Conservation (phyloP, 306 rosid species). For the Carpinus viminea region DNA sequence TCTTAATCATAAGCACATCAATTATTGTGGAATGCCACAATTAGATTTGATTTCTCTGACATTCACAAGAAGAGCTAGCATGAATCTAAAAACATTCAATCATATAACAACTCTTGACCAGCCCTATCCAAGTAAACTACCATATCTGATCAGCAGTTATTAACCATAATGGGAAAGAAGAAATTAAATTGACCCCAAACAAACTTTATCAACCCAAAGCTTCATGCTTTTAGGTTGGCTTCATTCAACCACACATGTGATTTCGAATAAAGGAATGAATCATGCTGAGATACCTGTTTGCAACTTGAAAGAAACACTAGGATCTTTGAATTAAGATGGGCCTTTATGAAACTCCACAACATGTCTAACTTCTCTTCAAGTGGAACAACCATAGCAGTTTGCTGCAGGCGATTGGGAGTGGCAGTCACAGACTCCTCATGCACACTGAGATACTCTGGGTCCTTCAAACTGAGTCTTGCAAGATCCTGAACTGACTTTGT, state of each 20-base stretch:
- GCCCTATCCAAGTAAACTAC: too few species aligned
- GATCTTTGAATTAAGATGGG: constrained; percentile 73
- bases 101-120: background rate
- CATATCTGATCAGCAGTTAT: background rate
- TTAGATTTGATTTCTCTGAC: background rate
- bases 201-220: background rate
- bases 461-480: constrained; percentile 93
- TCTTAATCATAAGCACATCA: background rate
- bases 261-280: background rate
- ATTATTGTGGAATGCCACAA: background rate
- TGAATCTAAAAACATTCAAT: background rate
- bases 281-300: constrained; percentile 60
- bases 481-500: constrained; percentile 86
- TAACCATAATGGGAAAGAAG: background rate
- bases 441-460: constrained; percentile 92
- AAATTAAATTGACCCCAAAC: background rate
- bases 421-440: constrained; percentile 84
- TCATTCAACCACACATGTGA: constrained; percentile 1
- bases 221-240: constrained; percentile 1
- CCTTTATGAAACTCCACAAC: constrained; percentile 93
- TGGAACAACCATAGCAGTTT: constrained; percentile 73
- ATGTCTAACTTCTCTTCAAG: constrained; percentile 78
- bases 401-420: constrained; percentile 76
- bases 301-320: constrained; percentile 87
- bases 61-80: background rate